Evolutionary conservation across 2,329 filamentous ascomycete genomes (phyloP).

Genomic region (Coleophoma eucalyptorum): DNA sequence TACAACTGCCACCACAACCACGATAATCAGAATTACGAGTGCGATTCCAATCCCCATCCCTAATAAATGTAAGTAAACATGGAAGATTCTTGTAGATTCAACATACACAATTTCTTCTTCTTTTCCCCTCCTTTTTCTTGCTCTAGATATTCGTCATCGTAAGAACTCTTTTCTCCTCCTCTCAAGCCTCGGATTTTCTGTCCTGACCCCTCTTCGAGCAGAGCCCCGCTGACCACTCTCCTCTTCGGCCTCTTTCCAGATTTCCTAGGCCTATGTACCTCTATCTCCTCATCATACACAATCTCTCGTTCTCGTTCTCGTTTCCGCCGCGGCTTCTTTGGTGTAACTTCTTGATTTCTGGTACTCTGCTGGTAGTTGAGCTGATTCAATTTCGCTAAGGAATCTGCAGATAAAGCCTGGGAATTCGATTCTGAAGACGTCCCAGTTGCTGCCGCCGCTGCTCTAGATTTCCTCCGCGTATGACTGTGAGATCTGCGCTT

Average conservation of each 20-base stretch:
- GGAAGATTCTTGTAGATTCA: neutral
- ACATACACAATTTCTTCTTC: conserved; percentile 60
- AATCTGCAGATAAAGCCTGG: conserved; percentile 25
- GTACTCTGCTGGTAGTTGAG: conserved; percentile 20
- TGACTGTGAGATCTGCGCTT: conserved; percentile 11
- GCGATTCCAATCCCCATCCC: conserved; percentile 50
- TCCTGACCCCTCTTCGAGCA: conserved; percentile 63
- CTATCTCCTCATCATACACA: conserved; percentile 18
- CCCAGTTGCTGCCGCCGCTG: conserved; percentile 1
- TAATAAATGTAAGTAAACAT: conserved; percentile 2
- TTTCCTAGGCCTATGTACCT: conserved; percentile 19
- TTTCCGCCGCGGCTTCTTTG: conserved; percentile 19
- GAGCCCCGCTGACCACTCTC: conserved; percentile 65
- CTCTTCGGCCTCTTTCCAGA: conserved; percentile 34
- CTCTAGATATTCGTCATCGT: conserved; percentile 31
- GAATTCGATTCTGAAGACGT: conserved; percentile 19
- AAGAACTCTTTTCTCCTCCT: conserved; percentile 34
- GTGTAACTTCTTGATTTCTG: conserved; percentile 14
- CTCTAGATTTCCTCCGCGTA: conserved; percentile 14
- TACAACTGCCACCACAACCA: conserved; percentile 64
- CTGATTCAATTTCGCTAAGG: conserved; percentile 24
- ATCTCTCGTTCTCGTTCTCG: conserved; percentile 8
- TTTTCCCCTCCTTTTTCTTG: conserved; percentile 32
- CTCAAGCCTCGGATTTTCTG: conserved; percentile 47
- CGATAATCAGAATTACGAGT: conserved; percentile 57